A percentile compares a stretch with the other conserved stretches of the same genome.
phyloP scores from a whole-genome alignment of 2,329 filamentous ascomycete genomes.

The Colletotrichum abscissum region DNA sequence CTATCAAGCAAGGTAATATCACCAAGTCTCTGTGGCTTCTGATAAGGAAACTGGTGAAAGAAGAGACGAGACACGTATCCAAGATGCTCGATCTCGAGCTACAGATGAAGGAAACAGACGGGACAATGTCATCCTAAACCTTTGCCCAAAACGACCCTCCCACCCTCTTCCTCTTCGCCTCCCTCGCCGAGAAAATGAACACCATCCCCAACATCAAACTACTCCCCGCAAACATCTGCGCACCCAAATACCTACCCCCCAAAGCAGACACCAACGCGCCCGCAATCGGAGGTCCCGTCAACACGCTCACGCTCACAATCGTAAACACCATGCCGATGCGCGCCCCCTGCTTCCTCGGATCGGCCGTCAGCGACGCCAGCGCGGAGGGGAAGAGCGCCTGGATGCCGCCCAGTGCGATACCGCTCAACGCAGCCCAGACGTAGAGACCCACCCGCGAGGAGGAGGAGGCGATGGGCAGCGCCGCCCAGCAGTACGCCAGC shows the following conservation, averaged over 20 bases:
- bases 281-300: constrained; percentile 63
- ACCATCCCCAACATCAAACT: constrained; percentile 6
- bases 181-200: background rate
- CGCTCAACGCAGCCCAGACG: constrained; percentile 71
- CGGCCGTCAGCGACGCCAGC: constrained; percentile 63
- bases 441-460: constrained; percentile 56
- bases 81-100: background rate
- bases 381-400: constrained; percentile 75
- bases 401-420: constrained; percentile 70
- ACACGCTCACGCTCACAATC: constrained; percentile 62
- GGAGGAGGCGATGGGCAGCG: constrained; percentile 39
- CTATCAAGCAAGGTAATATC: no score
- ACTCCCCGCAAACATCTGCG: background rate
- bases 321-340: constrained; percentile 65
- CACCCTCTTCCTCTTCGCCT: constrained; percentile 37
- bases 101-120: background rate
- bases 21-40: background rate
- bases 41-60: background rate
- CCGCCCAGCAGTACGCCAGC: constrained; percentile 66
- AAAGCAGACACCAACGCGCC: constrained; percentile 58
- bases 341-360: constrained; percentile 62
- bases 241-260: constrained; percentile 28
- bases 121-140: background rate
- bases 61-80: background rate
- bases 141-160: background rate